phyloP scores from a whole-genome alignment of 371 early-diverging fungal genomes.

The Mucor saturninus region DNA sequence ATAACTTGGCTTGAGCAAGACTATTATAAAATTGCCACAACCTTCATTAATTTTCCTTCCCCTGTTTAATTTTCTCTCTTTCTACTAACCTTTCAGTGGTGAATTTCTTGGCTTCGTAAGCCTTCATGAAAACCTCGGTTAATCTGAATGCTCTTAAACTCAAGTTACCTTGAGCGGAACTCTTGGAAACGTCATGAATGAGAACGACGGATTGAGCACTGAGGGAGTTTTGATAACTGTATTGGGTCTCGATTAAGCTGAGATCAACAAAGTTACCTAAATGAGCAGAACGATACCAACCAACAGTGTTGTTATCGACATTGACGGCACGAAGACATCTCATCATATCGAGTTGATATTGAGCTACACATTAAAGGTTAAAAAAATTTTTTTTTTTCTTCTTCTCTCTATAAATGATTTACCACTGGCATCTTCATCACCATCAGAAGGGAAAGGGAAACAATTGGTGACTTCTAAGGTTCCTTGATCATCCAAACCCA shows the following conservation, averaged over 20 bases:
- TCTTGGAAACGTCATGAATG: constrained; percentile 88
- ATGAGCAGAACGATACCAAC: constrained; percentile 95
- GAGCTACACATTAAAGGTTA: constrained; percentile 53
- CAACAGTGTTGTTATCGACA: constrained; percentile 94
- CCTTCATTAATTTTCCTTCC: too few relatives aligned
- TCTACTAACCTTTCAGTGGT: constrained; percentile 69
- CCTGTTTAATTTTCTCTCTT: too few relatives aligned
- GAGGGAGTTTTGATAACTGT: constrained; percentile 87
- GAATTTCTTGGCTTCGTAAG: constrained; percentile 85
- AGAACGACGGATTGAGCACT: constrained; percentile 85
- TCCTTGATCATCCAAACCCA: constrained; percentile 85
- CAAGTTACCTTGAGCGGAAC: constrained; percentile 83
- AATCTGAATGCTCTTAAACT: constrained; percentile 89
- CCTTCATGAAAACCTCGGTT: constrained; percentile 82
- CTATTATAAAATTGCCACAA: constrained; percentile 23
- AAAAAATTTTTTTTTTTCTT: not conserved
- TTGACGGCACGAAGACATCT: constrained; percentile 91
- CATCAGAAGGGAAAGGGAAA: constrained; percentile 80
- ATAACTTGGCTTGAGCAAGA: constrained; percentile 77
- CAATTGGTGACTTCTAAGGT: constrained; percentile 90
- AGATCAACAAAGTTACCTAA: constrained; percentile 91
- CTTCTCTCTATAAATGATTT: constrained; percentile 11
- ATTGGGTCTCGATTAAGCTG: constrained; percentile 89
- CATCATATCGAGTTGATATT: constrained; percentile 95
- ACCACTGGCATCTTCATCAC: constrained; percentile 57